These are phyloP conservation scores for Lobosporangium transversale DNA, from an alignment of 192 early-diverging fungal genomes.

Conservation along the genomic window DNA sequence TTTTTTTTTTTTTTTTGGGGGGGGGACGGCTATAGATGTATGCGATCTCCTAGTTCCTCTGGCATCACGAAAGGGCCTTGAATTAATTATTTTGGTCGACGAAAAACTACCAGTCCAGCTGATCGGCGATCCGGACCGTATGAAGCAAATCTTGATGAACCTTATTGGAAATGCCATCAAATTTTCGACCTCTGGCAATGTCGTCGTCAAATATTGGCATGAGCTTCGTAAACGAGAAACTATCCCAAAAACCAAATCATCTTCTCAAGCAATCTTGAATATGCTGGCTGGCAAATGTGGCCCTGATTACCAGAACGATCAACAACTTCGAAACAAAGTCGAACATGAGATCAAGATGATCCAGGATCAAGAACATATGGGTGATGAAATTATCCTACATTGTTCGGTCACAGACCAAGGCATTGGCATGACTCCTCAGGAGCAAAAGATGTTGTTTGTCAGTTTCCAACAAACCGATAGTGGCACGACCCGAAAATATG, in stretches of 20 bases:
- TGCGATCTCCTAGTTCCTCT: constrained; percentile 70
- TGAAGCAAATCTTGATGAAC: constrained; percentile 80
- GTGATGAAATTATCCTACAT: constrained; percentile 27
- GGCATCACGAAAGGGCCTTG: constrained; percentile 69
- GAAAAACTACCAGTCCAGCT: constrained; percentile 65
- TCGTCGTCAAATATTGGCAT: constrained; percentile 48
- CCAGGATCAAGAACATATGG: constrained; percentile 7
- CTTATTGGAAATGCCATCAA: constrained; percentile 81
- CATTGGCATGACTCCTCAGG: constrained; percentile 42
- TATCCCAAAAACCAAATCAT: background rate
- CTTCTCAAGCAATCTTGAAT: constrained; percentile 1
- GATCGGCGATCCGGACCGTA: constrained; percentile 72
- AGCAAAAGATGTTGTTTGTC: constrained; percentile 53
- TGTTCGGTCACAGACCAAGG: constrained; percentile 47
- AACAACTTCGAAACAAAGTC: constrained; percentile 5
- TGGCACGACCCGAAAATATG: constrained; percentile 52
- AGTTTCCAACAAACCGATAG: constrained; percentile 48
- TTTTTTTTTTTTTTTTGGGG: background rate
- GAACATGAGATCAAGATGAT: constrained; percentile 1
- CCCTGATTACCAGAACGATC: background rate
- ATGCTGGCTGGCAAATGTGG: constrained; percentile 2
- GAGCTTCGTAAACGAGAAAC: constrained; percentile 12
- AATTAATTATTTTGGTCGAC: constrained; percentile 65
- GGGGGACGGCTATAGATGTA: constrained; percentile 31
- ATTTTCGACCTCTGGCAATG: constrained; percentile 44